These are phyloP conservation scores for Neonectria coccinea DNA, from an alignment of 2,329 filamentous ascomycete genomes.

Conservation along the genomic window DNA sequence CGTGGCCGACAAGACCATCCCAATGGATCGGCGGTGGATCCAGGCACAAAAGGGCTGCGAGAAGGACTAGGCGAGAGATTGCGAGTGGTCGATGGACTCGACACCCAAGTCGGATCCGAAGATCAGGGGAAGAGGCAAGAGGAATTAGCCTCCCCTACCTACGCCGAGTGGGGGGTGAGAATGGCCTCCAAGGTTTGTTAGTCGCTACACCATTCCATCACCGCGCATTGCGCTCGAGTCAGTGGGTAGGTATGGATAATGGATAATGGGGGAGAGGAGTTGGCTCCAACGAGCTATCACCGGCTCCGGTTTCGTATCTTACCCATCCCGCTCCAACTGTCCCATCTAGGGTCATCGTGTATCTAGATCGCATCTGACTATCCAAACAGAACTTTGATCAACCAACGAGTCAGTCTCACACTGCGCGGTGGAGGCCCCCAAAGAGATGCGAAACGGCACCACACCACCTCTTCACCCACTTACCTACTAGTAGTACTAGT, in stretches of 20 bases:
- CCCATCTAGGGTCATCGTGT: not conserved
- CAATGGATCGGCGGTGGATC: constrained; percentile 25
- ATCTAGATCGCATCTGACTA: not conserved
- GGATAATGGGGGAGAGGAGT: not conserved
- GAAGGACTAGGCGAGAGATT: not conserved
- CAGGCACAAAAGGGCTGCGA: not conserved
- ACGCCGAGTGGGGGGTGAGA: constrained; percentile 1
- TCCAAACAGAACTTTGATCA: not conserved
- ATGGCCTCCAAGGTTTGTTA: constrained; percentile 19
- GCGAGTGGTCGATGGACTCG: not conserved
- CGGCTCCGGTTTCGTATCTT: constrained; percentile 12
- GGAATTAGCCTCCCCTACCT: not conserved
- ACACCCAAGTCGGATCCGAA: not conserved
- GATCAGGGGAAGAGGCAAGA: not conserved
- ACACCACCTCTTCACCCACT: not conserved
- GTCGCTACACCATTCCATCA: constrained; percentile 15
- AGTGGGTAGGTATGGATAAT: not conserved
- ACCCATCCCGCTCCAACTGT: not conserved
- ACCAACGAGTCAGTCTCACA: not conserved
- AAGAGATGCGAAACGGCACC: not conserved
- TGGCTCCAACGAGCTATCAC: not conserved
- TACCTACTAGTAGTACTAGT: not conserved
- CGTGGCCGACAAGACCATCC: constrained; percentile 23
- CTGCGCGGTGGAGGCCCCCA: not conserved
- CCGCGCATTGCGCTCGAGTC: constrained; percentile 18